A percentile compares a stretch with the other conserved stretches of the same genome.
phyloP scores from a whole-genome alignment of 768 basidiomycete species.

The Panaeolus cyanescens region DNA sequence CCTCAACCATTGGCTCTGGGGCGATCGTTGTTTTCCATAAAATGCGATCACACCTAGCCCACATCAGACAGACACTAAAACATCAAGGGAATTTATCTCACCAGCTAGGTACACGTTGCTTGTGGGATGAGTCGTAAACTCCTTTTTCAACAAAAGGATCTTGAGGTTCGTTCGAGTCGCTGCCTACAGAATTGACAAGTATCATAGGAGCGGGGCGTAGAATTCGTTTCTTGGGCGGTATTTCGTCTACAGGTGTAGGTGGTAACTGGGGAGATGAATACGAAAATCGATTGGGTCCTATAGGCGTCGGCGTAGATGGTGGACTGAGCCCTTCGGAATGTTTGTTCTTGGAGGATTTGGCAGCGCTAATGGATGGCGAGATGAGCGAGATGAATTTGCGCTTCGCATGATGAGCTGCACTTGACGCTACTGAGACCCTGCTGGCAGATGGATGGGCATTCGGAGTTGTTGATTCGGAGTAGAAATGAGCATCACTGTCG shows the following conservation, averaged over 20 bases:
- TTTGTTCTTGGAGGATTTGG: slow-evolving; percentile 13
- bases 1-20: slow-evolving; percentile 43
- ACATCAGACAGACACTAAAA: background rate
- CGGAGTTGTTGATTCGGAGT: slow-evolving; percentile 28
- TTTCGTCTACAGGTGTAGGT: slow-evolving; percentile 27
- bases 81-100: slow-evolving; percentile 29
- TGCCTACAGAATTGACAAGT: slow-evolving; percentile 24
- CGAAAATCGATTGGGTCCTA: slow-evolving; percentile 27
- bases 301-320: background rate
- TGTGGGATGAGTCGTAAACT: slow-evolving; percentile 80
- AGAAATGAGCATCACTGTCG: slow-evolving; percentile 26
- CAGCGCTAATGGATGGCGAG: slow-evolving; percentile 31
- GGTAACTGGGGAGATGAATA: slow-evolving; percentile 46
- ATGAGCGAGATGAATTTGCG: slow-evolving; percentile 54
- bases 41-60: slow-evolving; percentile 77
- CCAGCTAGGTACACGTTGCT: slow-evolving; percentile 86
- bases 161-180: slow-evolving; percentile 16
- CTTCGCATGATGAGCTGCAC: slow-evolving; percentile 56
- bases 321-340: background rate
- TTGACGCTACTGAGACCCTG: slow-evolving; percentile 36
- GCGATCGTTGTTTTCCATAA: slow-evolving; percentile 76
- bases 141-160: slow-evolving; percentile 51
- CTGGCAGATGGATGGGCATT: slow-evolving; percentile 30
- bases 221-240: slow-evolving; percentile 11
- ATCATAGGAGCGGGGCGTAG: slow-evolving; percentile 30